Percentiles rank a stretch among this genome's conserved stretches.
Conservation (phyloP, 805 yeast genomes). For the Lipomyces spencermartinsiae region DNA sequence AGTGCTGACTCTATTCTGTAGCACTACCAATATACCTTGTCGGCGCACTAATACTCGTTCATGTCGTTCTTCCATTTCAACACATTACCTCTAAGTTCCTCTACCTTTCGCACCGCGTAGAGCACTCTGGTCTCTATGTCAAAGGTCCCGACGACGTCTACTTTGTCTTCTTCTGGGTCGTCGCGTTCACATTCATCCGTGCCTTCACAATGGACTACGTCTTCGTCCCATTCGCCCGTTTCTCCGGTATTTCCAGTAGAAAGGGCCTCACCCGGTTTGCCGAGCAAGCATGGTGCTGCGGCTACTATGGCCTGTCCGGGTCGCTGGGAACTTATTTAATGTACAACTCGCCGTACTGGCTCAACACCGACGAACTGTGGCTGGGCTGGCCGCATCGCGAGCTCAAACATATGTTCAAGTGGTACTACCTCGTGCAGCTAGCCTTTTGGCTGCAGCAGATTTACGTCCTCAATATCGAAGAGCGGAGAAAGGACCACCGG, state of each 20-base stretch:
- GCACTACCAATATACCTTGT: constrained; percentile 28
- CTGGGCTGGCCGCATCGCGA: constrained; percentile 75
- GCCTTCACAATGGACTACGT: constrained; percentile 63
- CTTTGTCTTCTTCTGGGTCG: constrained; percentile 59
- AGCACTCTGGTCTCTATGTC: constrained; percentile 30
- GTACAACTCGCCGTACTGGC: constrained; percentile 62
- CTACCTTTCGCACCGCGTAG: constrained; percentile 48
- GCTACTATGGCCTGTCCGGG: constrained; percentile 65
- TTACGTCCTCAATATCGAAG: constrained; percentile 76
- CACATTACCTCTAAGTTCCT: constrained; percentile 45
- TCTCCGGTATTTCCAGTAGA: constrained; percentile 52
- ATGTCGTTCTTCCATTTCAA: constrained; percentile 39
- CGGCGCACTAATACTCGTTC: constrained; percentile 18
- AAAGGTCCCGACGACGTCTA: constrained; percentile 38
- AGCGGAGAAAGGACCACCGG: constrained; percentile 75
- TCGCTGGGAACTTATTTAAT: constrained; percentile 64
- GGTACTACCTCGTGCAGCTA: constrained; percentile 73
- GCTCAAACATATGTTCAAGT: constrained; percentile 60
- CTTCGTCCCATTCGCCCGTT: constrained; percentile 62
- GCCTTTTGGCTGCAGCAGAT: constrained; percentile 84
- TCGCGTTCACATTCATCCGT: constrained; percentile 64
- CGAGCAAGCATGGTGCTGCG: constrained; percentile 82
- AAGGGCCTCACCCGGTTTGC: constrained; percentile 73
- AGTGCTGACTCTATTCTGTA: neutral
- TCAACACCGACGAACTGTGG: constrained; percentile 64